phyloP scores from a whole-genome alignment of 1,139 yeast genomes.

The Pichia sp. region DNA sequence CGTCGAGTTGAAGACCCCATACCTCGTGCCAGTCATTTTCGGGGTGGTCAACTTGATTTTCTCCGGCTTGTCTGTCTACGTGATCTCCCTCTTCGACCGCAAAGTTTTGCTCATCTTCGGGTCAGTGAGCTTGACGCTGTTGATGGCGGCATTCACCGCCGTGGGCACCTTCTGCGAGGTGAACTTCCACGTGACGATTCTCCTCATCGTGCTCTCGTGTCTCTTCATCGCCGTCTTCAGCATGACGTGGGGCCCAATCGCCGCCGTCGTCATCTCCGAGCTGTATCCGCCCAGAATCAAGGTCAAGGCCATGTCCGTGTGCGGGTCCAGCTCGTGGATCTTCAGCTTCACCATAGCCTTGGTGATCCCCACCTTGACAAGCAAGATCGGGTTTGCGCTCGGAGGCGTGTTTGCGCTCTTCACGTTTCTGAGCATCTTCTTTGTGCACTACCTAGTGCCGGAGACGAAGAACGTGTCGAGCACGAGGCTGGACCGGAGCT shows the following conservation, averaged over 20 bases:
- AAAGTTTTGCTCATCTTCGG: conserved; percentile 40
- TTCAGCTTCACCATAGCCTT: conserved; percentile 52
- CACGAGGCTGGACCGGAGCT: conserved; percentile 36
- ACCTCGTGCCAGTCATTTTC: conserved; percentile 41
- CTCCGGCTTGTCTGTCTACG: conserved; percentile 44
- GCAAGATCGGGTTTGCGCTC: conserved; percentile 37
- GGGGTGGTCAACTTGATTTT: conserved; percentile 49
- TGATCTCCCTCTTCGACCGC: conserved; percentile 41
- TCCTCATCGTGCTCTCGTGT: conserved; percentile 44
- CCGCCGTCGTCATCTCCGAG: conserved; percentile 30
- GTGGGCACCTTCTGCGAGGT: conserved; percentile 34
- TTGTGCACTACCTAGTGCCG: conserved; percentile 40
- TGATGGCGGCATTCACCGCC: conserved; percentile 27
- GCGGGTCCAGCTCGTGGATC: conserved; percentile 43
- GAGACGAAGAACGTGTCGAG: conserved; percentile 42
- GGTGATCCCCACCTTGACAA: conserved; percentile 48
- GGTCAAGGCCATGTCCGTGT: conserved; percentile 32
- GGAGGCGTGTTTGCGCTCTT: conserved; percentile 49
- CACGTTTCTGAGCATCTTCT: conserved; percentile 38
- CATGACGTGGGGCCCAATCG: conserved; percentile 33
- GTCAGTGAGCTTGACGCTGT: conserved; percentile 36
- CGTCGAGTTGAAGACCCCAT: conserved; percentile 39
- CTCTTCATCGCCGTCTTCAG: conserved; percentile 31
- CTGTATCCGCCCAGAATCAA: conserved; percentile 35
- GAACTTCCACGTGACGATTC: conserved; percentile 22